Evolutionary conservation across 495 filamentous ascomycete species (phyloP), one percentile per base, ranked within the genome.

Genomic region (Annulohypoxylon stygium): DNA sequence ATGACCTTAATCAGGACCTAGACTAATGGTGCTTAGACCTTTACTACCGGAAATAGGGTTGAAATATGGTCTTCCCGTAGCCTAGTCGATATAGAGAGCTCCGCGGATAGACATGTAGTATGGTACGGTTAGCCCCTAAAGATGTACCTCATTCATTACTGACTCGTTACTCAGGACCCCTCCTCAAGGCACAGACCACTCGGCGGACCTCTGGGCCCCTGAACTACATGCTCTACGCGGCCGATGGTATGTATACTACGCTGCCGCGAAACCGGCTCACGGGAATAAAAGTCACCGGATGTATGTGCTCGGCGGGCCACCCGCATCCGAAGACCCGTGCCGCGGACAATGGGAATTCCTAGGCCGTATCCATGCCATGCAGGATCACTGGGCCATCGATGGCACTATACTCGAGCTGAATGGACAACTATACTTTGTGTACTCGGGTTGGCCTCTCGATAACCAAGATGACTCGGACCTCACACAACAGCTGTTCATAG

Each of bases 241-340:
- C 30, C 71, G 78, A 61, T 80, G 78, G 78, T 80, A 80, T 57
- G 70, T 80, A 18, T 80, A 80, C 62, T 78, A 78, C 36, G 70
- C 78, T 5, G 76, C 76, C 7, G 76, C 76, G 18, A 69, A 77
- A 30, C 69, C 78, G 10, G 33, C 61, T 25, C 69, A 64, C 14
- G 78, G 78, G 4, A 78, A 74, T 41, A 73, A 76, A 26, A 78
- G 76, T 48, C 78, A 79, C 61, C 73, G 78, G 26, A 76, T 79
- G 71, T 79, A 79, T 41, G 76, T 79, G 2, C 43, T 79, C n/a
- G 78, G 78, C 10, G 78, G 78, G 0, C 76, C 78, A 0, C 60
- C 71, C 0, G 33, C 76, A 8, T 67, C 63, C 1, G 69, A 74
- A 30, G 74, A 75, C 18, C 78, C 78, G 8, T 76, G 71, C 20